Base-by-base conservation (phyloP, 345 rosid genomes). In the Gossypium sturtianum region DNA sequence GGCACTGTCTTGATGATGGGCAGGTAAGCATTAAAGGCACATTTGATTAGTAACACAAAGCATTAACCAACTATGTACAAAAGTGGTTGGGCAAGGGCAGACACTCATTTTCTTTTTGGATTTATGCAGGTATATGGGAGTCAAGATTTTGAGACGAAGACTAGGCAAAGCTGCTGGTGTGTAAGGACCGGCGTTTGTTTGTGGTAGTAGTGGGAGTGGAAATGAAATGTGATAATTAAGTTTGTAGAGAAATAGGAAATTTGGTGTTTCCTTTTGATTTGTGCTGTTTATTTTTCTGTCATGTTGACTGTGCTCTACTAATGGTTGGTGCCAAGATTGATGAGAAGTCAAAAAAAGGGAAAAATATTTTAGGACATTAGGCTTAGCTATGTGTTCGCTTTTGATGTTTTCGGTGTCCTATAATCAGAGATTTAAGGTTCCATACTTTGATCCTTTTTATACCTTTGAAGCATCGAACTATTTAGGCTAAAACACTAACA, bases 1-100 rank as follows among this genome's bases (percentile, higher is more conserved):
- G 99, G 83, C 75, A 96, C 99, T 1, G 82, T 96, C 81, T 74
- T 96, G 90, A 96, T 93, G 98, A 88, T 96, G 97, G 99, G 99
- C 74, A 95, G 99, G 99, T 93, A 87, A 64, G 68, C 51, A 54
- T 7, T 56, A 43, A 29, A n/a, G 34, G 43, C 25, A 59, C 48
- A 25, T 61, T 59, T 20, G 2, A 34, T 17, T 15, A 43, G 5
- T 12, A 11, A 53, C 71, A 72, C 65, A 74, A 69, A 29, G 16
- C 62, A 57, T 57, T 68, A 29, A 29, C 4, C 25, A 68, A 48
- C 13, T 13, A 80, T 16, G 51, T 4, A 54, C 4, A 27, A 6
- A 20, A 75, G 9, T 20, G 76, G 16, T 68, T 54, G 59, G 59
- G 29, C 13, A 20, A 57, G 43, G 59, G 38, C 38, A 1, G 7